A percentile compares a stretch with the other conserved stretches of the same genome.
phyloP scores from a whole-genome alignment of 2,329 filamentous ascomycete genomes.

The Stemphylium vesicarium region DNA sequence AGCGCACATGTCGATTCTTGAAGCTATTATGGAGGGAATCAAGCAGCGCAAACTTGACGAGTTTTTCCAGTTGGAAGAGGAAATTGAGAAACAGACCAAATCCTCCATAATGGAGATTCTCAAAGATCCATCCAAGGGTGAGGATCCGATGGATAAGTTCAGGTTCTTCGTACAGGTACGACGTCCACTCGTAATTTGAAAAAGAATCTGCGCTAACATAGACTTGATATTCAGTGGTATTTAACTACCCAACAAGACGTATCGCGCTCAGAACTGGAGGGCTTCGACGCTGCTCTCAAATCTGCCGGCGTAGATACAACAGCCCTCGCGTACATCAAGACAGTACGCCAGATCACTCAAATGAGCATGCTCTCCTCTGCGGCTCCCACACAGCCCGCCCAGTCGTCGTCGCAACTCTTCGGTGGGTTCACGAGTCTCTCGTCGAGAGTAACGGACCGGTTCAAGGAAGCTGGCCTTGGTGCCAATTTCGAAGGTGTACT shows the following conservation, averaged over 20 bases:
- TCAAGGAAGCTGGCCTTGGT: constrained; percentile 87
- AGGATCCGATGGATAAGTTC: constrained; percentile 84
- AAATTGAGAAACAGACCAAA: constrained; percentile 86
- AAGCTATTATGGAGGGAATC: constrained; percentile 44
- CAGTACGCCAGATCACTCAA: constrained; percentile 89
- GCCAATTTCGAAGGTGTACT: constrained; percentile 94
- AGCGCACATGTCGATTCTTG: constrained; percentile 94
- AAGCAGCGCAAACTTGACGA: constrained; percentile 84
- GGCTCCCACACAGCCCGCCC: constrained; percentile 69
- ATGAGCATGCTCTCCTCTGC: constrained; percentile 98
- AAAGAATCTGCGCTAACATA: background rate
- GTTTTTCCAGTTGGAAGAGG: constrained; percentile 94
- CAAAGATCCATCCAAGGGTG: constrained; percentile 80
- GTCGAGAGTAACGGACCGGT: constrained; percentile 87
- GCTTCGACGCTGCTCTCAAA: constrained; percentile 83
- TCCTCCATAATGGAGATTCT: constrained; percentile 74
- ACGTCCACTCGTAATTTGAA: background rate
- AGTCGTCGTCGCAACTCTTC: constrained; percentile 77
- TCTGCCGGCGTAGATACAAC: constrained; percentile 77
- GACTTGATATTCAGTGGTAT: constrained; percentile 75
- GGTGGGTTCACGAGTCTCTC: constrained; percentile 92
- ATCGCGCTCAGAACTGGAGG: constrained; percentile 78
- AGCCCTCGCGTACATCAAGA: constrained; percentile 78
- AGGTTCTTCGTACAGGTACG: constrained; percentile 69
- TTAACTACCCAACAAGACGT: constrained; percentile 91